A percentile compares a stretch with the other conserved stretches of the same genome.
phyloP scores from a whole-genome alignment of 768 basidiomycete genomes.

The Harrya chromipes region DNA sequence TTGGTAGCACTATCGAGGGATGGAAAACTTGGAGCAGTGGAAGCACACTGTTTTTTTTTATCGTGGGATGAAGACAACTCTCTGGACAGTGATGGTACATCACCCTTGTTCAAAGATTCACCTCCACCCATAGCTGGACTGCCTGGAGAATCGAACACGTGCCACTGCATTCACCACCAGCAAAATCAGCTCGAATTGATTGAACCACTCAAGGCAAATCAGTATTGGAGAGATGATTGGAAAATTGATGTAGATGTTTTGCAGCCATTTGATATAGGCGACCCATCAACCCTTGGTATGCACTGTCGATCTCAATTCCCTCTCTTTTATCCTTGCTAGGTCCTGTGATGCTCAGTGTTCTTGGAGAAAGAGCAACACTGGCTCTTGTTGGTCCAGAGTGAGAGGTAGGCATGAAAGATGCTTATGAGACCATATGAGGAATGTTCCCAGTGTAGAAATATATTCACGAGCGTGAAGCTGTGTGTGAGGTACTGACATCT shows the following conservation, averaged over 20 bases:
- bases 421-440: not conserved
- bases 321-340: constrained; percentile 31
- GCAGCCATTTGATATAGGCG: constrained; percentile 57
- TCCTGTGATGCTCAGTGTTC: constrained; percentile 40
- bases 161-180: constrained; percentile 1
- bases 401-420: constrained; percentile 34
- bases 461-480: constrained; percentile 71
- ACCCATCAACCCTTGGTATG: constrained; percentile 71
- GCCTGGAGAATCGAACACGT: not conserved
- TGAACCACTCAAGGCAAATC: constrained; percentile 58
- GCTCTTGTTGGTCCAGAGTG: constrained; percentile 39
- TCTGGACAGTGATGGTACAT: constrained; percentile 16
- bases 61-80: constrained; percentile 56
- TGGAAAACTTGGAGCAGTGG: constrained; percentile 48
- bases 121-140: constrained; percentile 4
- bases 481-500: constrained; percentile 72
- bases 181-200: constrained; percentile 45
- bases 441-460: constrained; percentile 44
- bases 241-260: constrained; percentile 41
- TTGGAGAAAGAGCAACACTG: constrained; percentile 37
- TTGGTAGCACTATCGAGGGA: constrained; percentile 44
- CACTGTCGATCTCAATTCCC: not conserved
- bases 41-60: constrained; percentile 66
- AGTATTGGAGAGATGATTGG: constrained; percentile 78
- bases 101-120: constrained; percentile 12